Conservation (phyloP, 2,329 filamentous ascomycete genomes). For the Fusarium kyushuense region DNA sequence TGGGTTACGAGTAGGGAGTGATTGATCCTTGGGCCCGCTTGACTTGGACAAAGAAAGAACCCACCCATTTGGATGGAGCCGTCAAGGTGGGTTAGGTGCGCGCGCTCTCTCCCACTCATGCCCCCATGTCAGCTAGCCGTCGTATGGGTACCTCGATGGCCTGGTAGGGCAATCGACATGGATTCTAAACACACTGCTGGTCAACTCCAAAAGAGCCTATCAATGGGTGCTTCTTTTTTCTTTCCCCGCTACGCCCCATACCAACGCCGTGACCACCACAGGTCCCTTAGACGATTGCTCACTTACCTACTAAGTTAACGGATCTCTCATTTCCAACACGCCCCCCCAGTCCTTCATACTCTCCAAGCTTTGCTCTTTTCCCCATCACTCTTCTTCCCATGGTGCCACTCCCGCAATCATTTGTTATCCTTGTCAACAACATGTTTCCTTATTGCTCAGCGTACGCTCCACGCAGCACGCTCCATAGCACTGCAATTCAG, state of each 20-base stretch:
- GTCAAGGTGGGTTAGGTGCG: slow-evolving; percentile 32
- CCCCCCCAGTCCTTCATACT: slow-evolving; percentile 38
- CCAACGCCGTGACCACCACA: slow-evolving; percentile 44
- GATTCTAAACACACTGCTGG: slow-evolving; percentile 39
- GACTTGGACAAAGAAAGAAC: slow-evolving; percentile 35
- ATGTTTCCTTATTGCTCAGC: slow-evolving; percentile 45
- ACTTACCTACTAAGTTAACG: slow-evolving; percentile 19
- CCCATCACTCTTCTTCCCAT: slow-evolving; percentile 39
- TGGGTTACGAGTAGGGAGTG: slow-evolving; percentile 31
- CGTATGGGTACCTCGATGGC: slow-evolving; percentile 43
- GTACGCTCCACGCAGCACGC: slow-evolving; percentile 39
- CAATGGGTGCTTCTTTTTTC: slow-evolving; percentile 46
- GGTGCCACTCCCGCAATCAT: slow-evolving; percentile 48
- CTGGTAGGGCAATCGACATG: slow-evolving; percentile 44
- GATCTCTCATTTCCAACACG: slow-evolving; percentile 35
- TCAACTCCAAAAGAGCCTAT: slow-evolving; percentile 38
- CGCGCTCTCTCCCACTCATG: slow-evolving; percentile 35
- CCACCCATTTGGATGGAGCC: slow-evolving; percentile 41
- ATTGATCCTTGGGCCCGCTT: slow-evolving; percentile 42
- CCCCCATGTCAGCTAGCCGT: slow-evolving; percentile 39
- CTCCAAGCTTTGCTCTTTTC: slow-evolving; percentile 31
- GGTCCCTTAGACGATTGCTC: slow-evolving; percentile 45
- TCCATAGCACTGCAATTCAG: slow-evolving; percentile 41
- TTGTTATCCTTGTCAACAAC: slow-evolving; percentile 40
- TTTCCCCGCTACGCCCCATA: slow-evolving; percentile 50